Conservation (phyloP, 257 asterid species). For the Gentiana macrophylla region DNA sequence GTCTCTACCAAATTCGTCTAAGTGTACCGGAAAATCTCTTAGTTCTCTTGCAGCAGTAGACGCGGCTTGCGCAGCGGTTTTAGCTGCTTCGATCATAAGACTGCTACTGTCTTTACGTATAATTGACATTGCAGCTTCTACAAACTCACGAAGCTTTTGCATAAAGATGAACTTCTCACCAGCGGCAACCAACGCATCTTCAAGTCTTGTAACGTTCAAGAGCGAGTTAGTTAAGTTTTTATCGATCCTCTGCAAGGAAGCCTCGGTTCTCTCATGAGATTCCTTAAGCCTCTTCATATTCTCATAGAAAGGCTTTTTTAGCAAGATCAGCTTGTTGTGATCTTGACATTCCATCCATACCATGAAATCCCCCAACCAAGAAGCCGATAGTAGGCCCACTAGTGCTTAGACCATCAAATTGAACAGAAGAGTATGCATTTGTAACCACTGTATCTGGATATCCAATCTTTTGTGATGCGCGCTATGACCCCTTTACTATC, state of each 20-base stretch:
- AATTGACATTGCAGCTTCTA: slow-evolving; percentile 58
- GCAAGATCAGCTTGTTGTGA: slow-evolving; percentile 75
- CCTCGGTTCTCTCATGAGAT: slow-evolving; percentile 55
- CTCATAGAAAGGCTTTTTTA: slow-evolving; percentile 57
- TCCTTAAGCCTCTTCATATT: slow-evolving; percentile 64
- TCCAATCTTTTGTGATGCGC: slow-evolving; percentile 34
- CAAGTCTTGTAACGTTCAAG: slow-evolving; percentile 54
- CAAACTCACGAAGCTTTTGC: slow-evolving; percentile 98
- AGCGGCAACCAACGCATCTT: slow-evolving; percentile 70
- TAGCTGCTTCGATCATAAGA: slow-evolving; percentile 47
- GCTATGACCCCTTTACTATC: slow-evolving; percentile 38
- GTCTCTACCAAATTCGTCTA: slow-evolving; percentile 90
- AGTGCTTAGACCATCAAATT: slow-evolving; percentile 19
- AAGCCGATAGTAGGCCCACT: slow-evolving; percentile 41
- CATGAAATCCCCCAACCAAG: slow-evolving; percentile 31
- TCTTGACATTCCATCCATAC: slow-evolving; percentile 45
- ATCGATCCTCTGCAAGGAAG: slow-evolving; percentile 50
- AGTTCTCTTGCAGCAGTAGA: slow-evolving; percentile 40
- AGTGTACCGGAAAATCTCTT: slow-evolving; percentile 57
- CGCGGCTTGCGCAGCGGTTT: slow-evolving; percentile 57
- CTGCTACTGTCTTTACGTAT: slow-evolving; percentile 48
- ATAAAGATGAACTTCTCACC: slow-evolving; percentile 98
- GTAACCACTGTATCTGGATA: slow-evolving; percentile 23
- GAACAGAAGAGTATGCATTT: slow-evolving; percentile 31
- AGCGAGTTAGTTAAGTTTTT: slow-evolving; percentile 73